phyloP scores from a whole-genome alignment of 768 basidiomycete species.

The Termitomyces eurrhizus region DNA sequence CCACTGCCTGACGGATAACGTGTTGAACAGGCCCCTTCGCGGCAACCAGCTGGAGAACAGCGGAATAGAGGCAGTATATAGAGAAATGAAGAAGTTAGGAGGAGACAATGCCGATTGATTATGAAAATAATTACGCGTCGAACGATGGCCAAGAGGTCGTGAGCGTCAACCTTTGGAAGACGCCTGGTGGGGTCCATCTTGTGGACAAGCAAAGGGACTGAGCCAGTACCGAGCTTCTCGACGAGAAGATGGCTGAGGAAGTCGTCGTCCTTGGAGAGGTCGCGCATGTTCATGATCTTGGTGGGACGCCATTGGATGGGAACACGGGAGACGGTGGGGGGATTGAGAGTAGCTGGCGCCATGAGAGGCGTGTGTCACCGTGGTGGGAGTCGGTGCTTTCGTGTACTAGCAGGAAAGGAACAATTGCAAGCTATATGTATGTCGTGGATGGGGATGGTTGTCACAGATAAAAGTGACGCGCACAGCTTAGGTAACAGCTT shows the following conservation, averaged over 20 bases:
- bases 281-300: constrained; percentile 88
- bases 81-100: constrained; percentile 18
- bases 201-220: constrained; percentile 79
- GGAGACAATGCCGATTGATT: constrained; percentile 20
- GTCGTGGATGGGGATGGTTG: constrained; percentile 12
- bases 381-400: constrained; percentile 15
- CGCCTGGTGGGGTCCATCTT: constrained; percentile 82
- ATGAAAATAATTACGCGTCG: constrained; percentile 59
- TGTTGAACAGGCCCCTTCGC: constrained; percentile 51
- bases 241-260: constrained; percentile 87
- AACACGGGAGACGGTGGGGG: constrained; percentile 22
- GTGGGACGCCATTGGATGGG: constrained; percentile 69
- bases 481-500: constrained; percentile 21
- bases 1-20: constrained; percentile 68
- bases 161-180: constrained; percentile 70
- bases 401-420: constrained; percentile 16
- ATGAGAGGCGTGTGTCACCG: constrained; percentile 22
- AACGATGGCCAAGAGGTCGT: constrained; percentile 66
- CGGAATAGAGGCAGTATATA: constrained; percentile 16
- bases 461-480: constrained; percentile 19
- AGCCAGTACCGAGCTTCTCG: constrained; percentile 81
- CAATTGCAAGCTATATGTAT: constrained; percentile 1
- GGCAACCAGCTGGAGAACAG: constrained; percentile 48
- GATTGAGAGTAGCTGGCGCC: constrained; percentile 26
- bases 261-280: constrained; percentile 88